These are phyloP conservation scores for Suillus cothurnatus DNA, from an alignment of 768 basidiomycete genomes.

Conservation along the genomic window DNA sequence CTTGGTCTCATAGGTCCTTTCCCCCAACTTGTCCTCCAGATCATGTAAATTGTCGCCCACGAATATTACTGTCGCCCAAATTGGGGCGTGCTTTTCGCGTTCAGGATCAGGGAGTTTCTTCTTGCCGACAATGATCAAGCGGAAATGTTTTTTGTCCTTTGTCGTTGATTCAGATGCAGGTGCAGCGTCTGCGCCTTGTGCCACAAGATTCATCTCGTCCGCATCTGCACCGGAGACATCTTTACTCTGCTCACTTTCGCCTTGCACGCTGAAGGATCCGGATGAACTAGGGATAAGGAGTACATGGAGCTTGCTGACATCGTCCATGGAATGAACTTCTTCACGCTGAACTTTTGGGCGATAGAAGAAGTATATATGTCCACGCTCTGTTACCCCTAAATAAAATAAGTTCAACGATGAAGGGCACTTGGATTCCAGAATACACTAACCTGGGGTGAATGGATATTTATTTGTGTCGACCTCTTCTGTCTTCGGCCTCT, in stretches of 20 bases:
- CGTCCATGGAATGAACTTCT: slow-evolving; percentile 56
- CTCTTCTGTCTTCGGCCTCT: slow-evolving; percentile 21
- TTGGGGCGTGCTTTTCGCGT: slow-evolving; percentile 45
- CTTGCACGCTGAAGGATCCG: slow-evolving; percentile 33
- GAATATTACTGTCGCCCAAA: slow-evolving; percentile 54
- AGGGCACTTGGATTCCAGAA: background rate
- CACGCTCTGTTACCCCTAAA: slow-evolving; percentile 56
- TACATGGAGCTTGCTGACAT: slow-evolving; percentile 60
- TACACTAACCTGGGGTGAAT: slow-evolving; percentile 15
- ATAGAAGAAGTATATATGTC: slow-evolving; percentile 68
- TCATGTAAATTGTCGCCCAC: slow-evolving; percentile 52
- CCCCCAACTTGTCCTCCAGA: slow-evolving; percentile 51
- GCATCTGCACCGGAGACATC: slow-evolving; percentile 12
- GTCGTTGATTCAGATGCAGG: slow-evolving; percentile 40
- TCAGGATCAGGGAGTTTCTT: slow-evolving; percentile 58
- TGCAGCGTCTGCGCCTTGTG: slow-evolving; percentile 50
- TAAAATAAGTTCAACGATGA: background rate
- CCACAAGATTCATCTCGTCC: slow-evolving; percentile 44
- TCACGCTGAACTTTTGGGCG: slow-evolving; percentile 57
- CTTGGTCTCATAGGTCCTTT: slow-evolving; percentile 60
- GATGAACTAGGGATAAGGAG: slow-evolving; percentile 60
- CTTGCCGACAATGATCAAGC: slow-evolving; percentile 57
- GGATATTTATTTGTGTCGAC: slow-evolving; percentile 20
- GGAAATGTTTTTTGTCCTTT: slow-evolving; percentile 46
- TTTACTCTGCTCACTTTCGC: slow-evolving; percentile 17